Percentiles rank a stretch among this genome's conserved stretches.
Conservation (phyloP, 345 rosid genomes). For the Trapa incisa region DNA sequence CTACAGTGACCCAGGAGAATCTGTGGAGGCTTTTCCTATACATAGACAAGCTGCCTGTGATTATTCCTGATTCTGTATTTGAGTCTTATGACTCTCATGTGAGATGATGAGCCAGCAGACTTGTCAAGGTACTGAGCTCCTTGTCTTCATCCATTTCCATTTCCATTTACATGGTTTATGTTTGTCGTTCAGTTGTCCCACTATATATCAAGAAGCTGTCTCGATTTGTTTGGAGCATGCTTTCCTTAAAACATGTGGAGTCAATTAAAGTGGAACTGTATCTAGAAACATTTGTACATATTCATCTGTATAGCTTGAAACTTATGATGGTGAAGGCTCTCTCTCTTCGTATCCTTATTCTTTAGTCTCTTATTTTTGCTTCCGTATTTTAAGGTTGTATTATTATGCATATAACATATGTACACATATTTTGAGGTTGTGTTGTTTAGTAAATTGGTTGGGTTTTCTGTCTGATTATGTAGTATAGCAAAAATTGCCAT, state of each 20-base stretch:
- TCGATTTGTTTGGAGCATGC: constrained; percentile 14
- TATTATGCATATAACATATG: no score
- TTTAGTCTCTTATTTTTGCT: neutral
- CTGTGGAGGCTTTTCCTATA: constrained; percentile 44
- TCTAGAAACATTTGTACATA: constrained; percentile 20
- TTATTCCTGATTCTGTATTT: constrained; percentile 36
- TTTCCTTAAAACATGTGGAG: neutral
- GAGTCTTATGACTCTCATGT: constrained; percentile 37
- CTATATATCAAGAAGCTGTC: constrained; percentile 10
- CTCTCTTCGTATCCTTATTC: neutral
- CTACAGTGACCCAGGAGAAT: constrained; percentile 42
- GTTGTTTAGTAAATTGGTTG: neutral
- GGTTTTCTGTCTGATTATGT: no score
- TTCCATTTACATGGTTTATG: neutral
- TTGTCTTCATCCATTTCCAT: neutral
- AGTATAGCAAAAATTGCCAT: no score
- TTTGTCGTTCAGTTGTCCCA: neutral
- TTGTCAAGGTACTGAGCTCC: neutral
- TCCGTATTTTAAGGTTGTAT: neutral
- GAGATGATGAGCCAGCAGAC: constrained; percentile 11
- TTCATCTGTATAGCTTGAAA: constrained; percentile 21
- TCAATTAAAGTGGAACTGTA: neutral
- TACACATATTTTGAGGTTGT: no score
- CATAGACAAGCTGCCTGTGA: constrained; percentile 45
- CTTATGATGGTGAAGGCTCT: neutral